Base-by-base conservation (phyloP, 2,329 filamentous ascomycete genomes). In the Lasiodiplodia hormozganensis region DNA sequence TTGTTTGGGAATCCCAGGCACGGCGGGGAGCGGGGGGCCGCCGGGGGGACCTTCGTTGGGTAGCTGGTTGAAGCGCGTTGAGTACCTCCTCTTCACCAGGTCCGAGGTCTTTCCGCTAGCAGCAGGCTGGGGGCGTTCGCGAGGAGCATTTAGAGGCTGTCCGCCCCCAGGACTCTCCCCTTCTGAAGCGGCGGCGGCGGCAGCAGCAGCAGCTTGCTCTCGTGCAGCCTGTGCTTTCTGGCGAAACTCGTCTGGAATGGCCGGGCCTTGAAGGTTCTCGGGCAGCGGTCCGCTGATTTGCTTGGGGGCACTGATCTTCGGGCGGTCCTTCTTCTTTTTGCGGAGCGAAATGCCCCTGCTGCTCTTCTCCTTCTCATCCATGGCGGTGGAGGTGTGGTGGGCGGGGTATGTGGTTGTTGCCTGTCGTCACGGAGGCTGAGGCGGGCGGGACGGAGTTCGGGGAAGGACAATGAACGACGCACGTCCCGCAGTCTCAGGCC, bases 21-120 rank as follows among this genome's bases (percentile, higher is more conserved):
- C 74, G 16, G 78, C 76, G 5, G 83, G 83, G 73, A 97, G 85
- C 2, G 92, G 87, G 21, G 93, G 88, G 23, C 87, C 88, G 68
- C 87, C 88, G 72, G 86, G 84, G 18, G 23, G 43, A 76, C 89
- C 92, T 74, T 92, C 89, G 69, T 88, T 83, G 1, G 92, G 91
- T 0, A 90, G 80, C 72, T 92, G 89, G 74, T 94, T 95, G 79
- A 97, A 97, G 70, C 95, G 90, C 52, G 94, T 94, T 49, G 96
- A 98, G 81, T 98, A 99, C 74, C 96, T 87, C 74, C 94, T 88
- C 83, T 98, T 98, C 69, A 99, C 94, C 66, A 98, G 85, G 79
- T 99, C 95, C 21, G 88, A 88, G 52, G 89, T 90, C 74, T 87
- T 85, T 12, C 62, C 62, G 12, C 65, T n/a, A 62, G 78, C 78